phyloP scores from a whole-genome alignment of 352 stramenopile species.

The Globisporangium recalcitrans region DNA sequence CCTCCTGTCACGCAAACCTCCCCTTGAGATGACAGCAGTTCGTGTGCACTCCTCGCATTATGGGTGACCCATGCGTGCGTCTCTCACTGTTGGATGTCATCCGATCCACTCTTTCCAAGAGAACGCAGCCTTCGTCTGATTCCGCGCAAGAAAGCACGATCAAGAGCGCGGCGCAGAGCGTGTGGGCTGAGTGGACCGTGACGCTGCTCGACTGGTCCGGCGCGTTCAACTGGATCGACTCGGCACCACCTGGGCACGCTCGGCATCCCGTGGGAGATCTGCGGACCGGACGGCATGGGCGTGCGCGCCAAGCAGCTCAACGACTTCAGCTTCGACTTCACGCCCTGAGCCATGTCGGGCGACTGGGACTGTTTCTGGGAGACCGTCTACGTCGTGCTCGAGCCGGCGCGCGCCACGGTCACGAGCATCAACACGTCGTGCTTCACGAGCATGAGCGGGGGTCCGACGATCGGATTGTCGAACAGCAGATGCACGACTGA shows the following conservation, averaged over 20 bases:
- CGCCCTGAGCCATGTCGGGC: slow-evolving; percentile 2
- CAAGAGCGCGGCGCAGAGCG: background rate
- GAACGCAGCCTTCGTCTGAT: too few species aligned
- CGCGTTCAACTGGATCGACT: background rate
- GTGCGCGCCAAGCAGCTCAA: slow-evolving; percentile 1
- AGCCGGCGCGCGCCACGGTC: background rate
- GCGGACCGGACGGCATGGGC: background rate
- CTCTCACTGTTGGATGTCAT: too few species aligned
- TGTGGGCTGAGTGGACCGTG: background rate
- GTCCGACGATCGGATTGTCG: background rate
- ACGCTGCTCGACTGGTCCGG: background rate
- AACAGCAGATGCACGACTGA: background rate
- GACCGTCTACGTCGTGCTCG: slow-evolving; percentile 1
- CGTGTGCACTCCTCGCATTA: too few species aligned
- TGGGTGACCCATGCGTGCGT: too few species aligned
- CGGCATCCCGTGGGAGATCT: slow-evolving; percentile 10
- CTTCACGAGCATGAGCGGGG: background rate
- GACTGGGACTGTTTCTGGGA: slow-evolving; percentile 8
- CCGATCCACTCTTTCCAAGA: too few species aligned
- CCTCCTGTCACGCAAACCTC: too few species aligned
- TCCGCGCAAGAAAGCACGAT: too few species aligned
- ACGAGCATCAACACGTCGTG: background rate
- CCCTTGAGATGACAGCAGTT: too few species aligned
- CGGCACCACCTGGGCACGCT: slow-evolving; percentile 1
- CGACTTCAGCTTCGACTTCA: slow-evolving; percentile 10